Evolutionary conservation across 345 rosid species (phyloP).

Genomic region (Clarkia xantiana): DNA sequence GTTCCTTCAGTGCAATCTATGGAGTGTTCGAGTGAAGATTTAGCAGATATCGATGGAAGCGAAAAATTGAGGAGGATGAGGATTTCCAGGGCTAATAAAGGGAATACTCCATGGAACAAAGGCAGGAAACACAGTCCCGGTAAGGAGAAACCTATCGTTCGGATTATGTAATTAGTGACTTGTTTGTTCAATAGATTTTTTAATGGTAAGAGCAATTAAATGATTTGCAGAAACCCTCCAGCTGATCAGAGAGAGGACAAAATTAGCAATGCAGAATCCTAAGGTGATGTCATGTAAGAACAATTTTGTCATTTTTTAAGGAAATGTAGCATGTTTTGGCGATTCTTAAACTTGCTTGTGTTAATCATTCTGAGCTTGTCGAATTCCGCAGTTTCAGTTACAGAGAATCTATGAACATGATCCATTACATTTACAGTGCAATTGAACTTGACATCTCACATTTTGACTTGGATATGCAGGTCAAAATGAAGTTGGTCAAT

Average conservation of each 20-base stretch:
- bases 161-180: conserved; percentile 1
- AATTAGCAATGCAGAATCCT: conserved; percentile 94
- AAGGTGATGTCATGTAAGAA: conserved; percentile 92
- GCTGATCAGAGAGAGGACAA: conserved; percentile 75
- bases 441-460: neutral
- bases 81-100: conserved; percentile 85
- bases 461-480: conserved; percentile 31
- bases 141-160: conserved; percentile 7
- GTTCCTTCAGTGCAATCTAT: conserved; percentile 9
- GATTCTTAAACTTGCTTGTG: too few relatives aligned
- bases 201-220: neutral
- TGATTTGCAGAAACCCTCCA: conserved; percentile 57
- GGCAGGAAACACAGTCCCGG: conserved; percentile 96
- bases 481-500: conserved; percentile 60
- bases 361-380: too few relatives aligned
- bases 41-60: conserved; percentile 26
- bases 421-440: neutral
- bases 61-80: conserved; percentile 68
- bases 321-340: too few relatives aligned
- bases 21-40: conserved; percentile 15
- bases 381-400: too few relatives aligned
- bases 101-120: conserved; percentile 93
- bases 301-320: too few relatives aligned
- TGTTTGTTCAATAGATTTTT: conserved; percentile 1
- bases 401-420: too few relatives aligned